These are phyloP conservation scores for bread wheat (Triticum aestivum) DNA, from an alignment of 176 grass and related monocot species.

Conservation along the genomic window IWGSC_CS_RefSeq_v2.1 NC_057802.1:186044666-186045165, in stretches of 20 bases:
- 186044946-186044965: neutral
- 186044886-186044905: slow-evolving; percentile 99
- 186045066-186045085: too few species aligned
- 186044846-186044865: slow-evolving; percentile 99
- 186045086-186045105: neutral
- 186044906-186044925: slow-evolving; percentile 99
- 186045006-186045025: neutral
- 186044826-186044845: slow-evolving; percentile 97
- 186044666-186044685: slow-evolving; percentile 99
- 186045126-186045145: neutral
- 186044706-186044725: slow-evolving; percentile 90
- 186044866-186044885: slow-evolving; percentile 99
- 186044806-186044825: slow-evolving; percentile 89
- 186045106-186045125: slow-evolving; percentile 1
- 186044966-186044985: neutral
- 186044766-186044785: neutral
- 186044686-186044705: slow-evolving; percentile 91
- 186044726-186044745: neutral
- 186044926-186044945: slow-evolving; percentile 99
- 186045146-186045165: neutral
- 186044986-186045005: neutral
- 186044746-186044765: neutral
- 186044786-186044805: neutral
- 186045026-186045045: neutral
- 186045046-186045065: neutral